Percentiles rank a stretch among this genome's conserved stretches.
phyloP scores from a whole-genome alignment of 2,329 filamentous ascomycete species.

The Fusarium transvaalense region DNA sequence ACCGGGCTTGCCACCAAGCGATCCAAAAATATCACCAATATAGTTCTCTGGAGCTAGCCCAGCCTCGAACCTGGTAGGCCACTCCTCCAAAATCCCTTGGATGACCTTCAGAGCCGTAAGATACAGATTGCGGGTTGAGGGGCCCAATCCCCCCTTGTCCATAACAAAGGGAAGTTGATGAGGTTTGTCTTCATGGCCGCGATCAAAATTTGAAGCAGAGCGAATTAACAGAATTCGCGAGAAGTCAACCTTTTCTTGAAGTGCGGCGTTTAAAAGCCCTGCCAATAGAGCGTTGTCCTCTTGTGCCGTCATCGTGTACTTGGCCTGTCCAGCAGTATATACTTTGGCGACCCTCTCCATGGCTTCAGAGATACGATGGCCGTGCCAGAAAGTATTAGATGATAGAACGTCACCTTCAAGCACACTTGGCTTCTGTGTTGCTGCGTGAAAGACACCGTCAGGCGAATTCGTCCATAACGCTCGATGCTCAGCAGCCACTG shows the following conservation, averaged over 20 bases:
- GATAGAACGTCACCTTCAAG: constrained; percentile 41
- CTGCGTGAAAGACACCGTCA: constrained; percentile 2
- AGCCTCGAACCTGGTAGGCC: constrained; percentile 26
- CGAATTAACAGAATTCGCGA: constrained; percentile 33
- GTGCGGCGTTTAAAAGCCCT: constrained; percentile 29
- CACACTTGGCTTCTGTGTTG: constrained; percentile 13
- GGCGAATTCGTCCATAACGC: constrained; percentile 20
- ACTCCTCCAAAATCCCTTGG: constrained; percentile 22
- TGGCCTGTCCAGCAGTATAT: constrained; percentile 27
- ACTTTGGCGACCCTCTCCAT: constrained; percentile 37
- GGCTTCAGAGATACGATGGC: constrained; percentile 32
- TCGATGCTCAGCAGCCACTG: constrained; percentile 14
- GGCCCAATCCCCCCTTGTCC: constrained; percentile 38
- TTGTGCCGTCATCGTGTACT: constrained; percentile 42
- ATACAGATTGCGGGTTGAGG: constrained; percentile 39
- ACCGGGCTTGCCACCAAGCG: constrained; percentile 30
- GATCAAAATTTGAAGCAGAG: constrained; percentile 42
- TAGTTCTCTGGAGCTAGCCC: constrained; percentile 27
- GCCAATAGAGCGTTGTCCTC: constrained; percentile 40
- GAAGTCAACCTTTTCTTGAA: constrained; percentile 33
- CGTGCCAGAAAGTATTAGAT: constrained; percentile 43
- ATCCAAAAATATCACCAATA: constrained; percentile 40
- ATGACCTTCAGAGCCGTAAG: constrained; percentile 27
- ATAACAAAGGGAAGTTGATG: constrained; percentile 39
- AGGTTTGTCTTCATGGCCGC: constrained; percentile 33